Evolutionary conservation across 345 rosid genomes (phyloP).

Genomic region (Cochlearia excelsa): DNA sequence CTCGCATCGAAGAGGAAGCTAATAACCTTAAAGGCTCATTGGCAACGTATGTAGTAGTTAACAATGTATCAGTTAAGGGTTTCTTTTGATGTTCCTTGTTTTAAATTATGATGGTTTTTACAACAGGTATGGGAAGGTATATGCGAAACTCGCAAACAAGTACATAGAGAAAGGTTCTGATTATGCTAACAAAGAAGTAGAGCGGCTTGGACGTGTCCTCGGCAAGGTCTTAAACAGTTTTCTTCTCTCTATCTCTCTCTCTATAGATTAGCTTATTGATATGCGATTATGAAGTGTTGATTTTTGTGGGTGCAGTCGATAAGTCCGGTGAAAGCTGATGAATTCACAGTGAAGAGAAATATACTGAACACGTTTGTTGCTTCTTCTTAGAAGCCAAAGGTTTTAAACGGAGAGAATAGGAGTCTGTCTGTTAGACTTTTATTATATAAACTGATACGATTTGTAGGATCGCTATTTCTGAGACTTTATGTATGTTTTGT

Average conservation of each 20-base stretch:
- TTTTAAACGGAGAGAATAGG: conserved; percentile 4
- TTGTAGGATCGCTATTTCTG: conserved; percentile 23
- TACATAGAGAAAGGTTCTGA: conserved; percentile 76
- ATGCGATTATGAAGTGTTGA: not conserved
- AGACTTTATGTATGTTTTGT: too few species aligned
- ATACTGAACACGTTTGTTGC: conserved; percentile 53
- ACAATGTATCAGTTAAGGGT: not conserved
- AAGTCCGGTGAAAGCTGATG: conserved; percentile 80
- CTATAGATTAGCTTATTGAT: not conserved
- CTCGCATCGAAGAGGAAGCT: conserved; percentile 73
- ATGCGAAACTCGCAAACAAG: conserved; percentile 70
- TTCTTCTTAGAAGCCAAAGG: conserved; percentile 27
- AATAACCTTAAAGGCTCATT: conserved; percentile 64
- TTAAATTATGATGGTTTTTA: not conserved
- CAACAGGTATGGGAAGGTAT: conserved; percentile 70
- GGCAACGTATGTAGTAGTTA: conserved; percentile 44
- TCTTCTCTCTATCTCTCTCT: not conserved
- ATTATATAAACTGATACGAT: conserved; percentile 20
- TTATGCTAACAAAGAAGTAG: conserved; percentile 71
- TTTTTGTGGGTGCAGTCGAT: conserved; percentile 56
- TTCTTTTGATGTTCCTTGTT: not conserved
- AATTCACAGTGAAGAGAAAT: conserved; percentile 77
- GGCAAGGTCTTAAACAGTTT: conserved; percentile 52
- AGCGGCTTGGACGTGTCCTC: conserved; percentile 78
- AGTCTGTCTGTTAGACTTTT: conserved; percentile 11